These are phyloP conservation scores for Elaeis oleifera DNA, from an alignment of 202 grass and related monocot species.

Conservation along the genomic window DNA sequence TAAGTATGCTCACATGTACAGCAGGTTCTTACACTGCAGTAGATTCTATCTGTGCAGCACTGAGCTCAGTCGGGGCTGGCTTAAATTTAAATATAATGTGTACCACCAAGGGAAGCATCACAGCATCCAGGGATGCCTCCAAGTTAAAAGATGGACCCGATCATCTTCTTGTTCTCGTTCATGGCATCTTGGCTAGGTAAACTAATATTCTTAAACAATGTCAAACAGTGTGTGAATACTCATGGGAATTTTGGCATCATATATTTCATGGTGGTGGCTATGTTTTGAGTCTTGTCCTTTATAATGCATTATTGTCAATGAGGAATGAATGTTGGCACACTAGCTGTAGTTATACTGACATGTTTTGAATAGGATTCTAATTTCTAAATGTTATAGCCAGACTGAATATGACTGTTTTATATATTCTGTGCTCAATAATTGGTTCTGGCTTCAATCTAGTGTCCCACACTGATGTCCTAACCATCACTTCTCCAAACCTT, in stretches of 20 bases:
- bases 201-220: background rate
- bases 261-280: background rate
- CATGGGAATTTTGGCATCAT: background rate
- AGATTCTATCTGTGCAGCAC: constrained; percentile 8
- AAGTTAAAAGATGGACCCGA: constrained; percentile 47
- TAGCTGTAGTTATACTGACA: no score
- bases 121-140: constrained; percentile 19
- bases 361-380: no score
- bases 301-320: no score
- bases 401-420: no score
- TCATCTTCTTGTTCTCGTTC: constrained; percentile 81
- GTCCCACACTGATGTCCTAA: no score
- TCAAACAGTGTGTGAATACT: background rate
- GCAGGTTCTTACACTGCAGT: constrained; percentile 3
- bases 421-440: no score
- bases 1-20: background rate
- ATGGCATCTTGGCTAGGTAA: constrained; percentile 86
- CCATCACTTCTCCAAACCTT: no score
- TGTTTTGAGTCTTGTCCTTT: no score
- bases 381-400: no score
- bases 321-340: no score
- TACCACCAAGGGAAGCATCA: constrained; percentile 2
- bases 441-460: no score
- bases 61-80: background rate
- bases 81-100: constrained; percentile 11